Base-by-base conservation (phyloP, 495 filamentous ascomycete genomes). In the Daldinia vernicosa region DNA sequence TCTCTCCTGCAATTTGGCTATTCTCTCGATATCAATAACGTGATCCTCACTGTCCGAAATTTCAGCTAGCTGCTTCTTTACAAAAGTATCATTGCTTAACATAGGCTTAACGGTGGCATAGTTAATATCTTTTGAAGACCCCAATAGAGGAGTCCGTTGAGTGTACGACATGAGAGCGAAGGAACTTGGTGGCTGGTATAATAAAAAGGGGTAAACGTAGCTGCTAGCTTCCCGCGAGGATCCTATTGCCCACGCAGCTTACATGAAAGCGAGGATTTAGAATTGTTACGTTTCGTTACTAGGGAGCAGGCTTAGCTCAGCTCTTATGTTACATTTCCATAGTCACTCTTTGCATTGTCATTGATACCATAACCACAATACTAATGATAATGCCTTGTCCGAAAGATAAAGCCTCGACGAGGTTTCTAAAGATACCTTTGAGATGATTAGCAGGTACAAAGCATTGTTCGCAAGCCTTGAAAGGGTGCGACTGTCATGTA, bases 81-180 rank as follows among this genome's bases (percentile, higher is more conserved):
- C 11, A 9, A 58, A 3, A 19, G 54, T 37, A 4, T 67, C 17
- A 6, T 11, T 11, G 14, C 24, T 56, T 45, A 43, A 37, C 51
- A 39, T 56, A 14, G 37, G 59, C 22, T 67, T 67, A 27, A 64
- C 24, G 0, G 65, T 68, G 7, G 65, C 40, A 39, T 71, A 74
- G 9, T 40, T 32, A 24, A 12, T 32, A 14, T n/a, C 9, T n/a
- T 30, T 39, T n/a, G 55, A 55, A n/a, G 58, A 65, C 26, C 17
- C 22, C 37, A 76, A 28, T 1, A 76, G 54, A 40, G 74, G 57
- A 8, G 60, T 69, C 30, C 26, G 3, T 14, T 57, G 60, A 64
- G 43, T 60, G n/a, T 55, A 30, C 7, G 55, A 30, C 64, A 64
- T 64, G 53, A 33, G 6, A 6, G 15, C 33, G 47, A 54, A 11